phyloP scores from a whole-genome alignment of 805 yeast genomes.

The Metschnikowia gruessii region DNA sequence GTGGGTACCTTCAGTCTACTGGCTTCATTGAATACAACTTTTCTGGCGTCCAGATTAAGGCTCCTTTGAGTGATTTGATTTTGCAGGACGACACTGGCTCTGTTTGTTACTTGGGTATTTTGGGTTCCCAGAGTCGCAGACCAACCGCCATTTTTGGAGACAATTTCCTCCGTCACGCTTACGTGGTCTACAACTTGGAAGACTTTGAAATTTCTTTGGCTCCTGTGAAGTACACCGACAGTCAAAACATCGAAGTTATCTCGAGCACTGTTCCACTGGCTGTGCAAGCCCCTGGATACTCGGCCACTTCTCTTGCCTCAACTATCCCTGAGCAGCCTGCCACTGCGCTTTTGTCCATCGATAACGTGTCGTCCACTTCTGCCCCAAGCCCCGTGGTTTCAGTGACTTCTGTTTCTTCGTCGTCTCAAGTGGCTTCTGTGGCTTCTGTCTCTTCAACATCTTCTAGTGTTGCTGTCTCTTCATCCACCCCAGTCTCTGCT shows the following conservation, averaged over 20 bases:
- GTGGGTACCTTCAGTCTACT: constrained; percentile 1
- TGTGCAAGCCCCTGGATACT: constrained; percentile 42
- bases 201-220: constrained; percentile 15
- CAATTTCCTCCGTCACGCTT: constrained; percentile 55
- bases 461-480: no score
- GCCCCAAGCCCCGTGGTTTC: no score
- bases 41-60: constrained; percentile 53
- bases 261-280: constrained; percentile 48
- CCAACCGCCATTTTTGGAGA: constrained; percentile 32
- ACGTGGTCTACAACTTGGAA: constrained; percentile 61
- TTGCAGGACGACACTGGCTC: constrained; percentile 11
- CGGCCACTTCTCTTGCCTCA: constrained; percentile 13
- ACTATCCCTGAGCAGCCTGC: background rate
- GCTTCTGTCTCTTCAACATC: background rate
- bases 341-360: background rate
- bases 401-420: no score
- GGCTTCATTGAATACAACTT: constrained; percentile 39
- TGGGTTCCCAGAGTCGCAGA: constrained; percentile 22
- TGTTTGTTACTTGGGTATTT: constrained; percentile 27
- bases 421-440: no score
- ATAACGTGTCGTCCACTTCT: no score
- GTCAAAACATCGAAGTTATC: constrained; percentile 45
- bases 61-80: constrained; percentile 39
- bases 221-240: constrained; percentile 25
- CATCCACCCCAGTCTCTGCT: no score